Base-by-base conservation (phyloP, 1,284 basidiomycete genomes). In the Takashimella koratensis region DNA sequence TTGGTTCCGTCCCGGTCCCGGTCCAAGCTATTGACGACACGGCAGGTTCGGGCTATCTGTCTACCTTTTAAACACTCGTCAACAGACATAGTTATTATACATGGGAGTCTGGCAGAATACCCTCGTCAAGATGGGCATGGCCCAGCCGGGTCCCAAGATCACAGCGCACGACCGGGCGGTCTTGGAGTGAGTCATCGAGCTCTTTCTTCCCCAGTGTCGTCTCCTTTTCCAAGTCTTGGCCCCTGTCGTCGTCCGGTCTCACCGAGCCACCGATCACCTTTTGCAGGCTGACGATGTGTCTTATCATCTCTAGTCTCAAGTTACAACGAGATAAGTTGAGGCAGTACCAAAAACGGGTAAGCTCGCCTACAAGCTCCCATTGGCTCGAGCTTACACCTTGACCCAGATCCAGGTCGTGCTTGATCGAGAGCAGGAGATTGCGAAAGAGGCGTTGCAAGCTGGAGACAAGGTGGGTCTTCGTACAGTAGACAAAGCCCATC, bases 151-250 rank as follows among this genome's bases (percentile, higher is more conserved):
- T 36, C 89, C 88, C 41, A 95, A 90, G 80, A 86, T 98, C 63
- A 98, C 95, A 6, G 79, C 85, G 40, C 94, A 96, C 71, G 95
- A 98, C 76, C 83, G 87, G 55, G 94, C 94, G 40, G 87, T 98
- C 50, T 82, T 98, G 53, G 93, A 97, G 94, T 97, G 65, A 70
- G 87, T 67, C 12, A 24, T 8, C 12, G 12, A 24, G 45, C 3
- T 39, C 30, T 36, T 36, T 36, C 16, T 36, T 16, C 16, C 30
- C 8, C 16, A 36, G 10, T 16, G 10, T 36, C 30, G 16, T 8
- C 30, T 16, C 30, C 30, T 16, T 36, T 36, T 36, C 30, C 30
- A 36, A 36, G 16, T n/a, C n/a, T n/a, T n/a, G 43, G 10, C 27
- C 13, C 24, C 49, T 45, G 47, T 36, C 6, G 11, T 3, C 11